Percentiles rank a stretch among this genome's conserved stretches.
phyloP scores from a whole-genome alignment of 1,284 basidiomycete genomes.

The Cutaneotrichosporon sp. region DNA sequence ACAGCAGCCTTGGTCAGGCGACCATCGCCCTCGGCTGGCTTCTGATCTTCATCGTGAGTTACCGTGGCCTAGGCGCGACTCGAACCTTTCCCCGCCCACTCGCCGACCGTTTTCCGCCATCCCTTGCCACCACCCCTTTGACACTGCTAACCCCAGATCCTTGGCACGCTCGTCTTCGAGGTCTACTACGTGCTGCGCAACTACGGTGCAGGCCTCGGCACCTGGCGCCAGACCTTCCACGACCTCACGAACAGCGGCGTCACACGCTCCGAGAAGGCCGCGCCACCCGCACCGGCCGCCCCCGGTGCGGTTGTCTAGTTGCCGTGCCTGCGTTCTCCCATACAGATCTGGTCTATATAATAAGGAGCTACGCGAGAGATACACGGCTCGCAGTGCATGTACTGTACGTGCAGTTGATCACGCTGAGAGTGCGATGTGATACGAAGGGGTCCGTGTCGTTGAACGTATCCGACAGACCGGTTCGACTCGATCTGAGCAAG shows the following conservation, averaged over 20 bases:
- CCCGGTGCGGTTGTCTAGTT: neutral
- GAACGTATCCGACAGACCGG: no score
- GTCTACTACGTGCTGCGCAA: slow-evolving; percentile 30
- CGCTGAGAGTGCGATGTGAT: no score
- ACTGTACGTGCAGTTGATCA: no score
- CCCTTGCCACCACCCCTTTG: no score
- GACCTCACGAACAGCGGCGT: slow-evolving; percentile 20
- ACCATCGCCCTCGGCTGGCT: slow-evolving; percentile 39
- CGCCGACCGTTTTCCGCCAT: no score
- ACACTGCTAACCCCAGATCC: slow-evolving; percentile 1
- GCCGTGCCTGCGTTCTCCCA: neutral
- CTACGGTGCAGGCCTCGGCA: slow-evolving; percentile 19
- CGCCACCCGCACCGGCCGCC: neutral
- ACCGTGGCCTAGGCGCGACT: no score
- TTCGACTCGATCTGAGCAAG: no score
- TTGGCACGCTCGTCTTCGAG: slow-evolving; percentile 35
- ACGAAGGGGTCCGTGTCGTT: no score
- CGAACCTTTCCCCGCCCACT: no score
- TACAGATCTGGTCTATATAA: no score
- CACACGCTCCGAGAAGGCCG: neutral
- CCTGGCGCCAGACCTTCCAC: slow-evolving; percentile 36
- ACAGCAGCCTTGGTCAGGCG: slow-evolving; percentile 27
- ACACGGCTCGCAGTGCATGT: no score
- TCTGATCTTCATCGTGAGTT: slow-evolving; percentile 38
- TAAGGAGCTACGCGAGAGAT: no score